phyloP scores from a whole-genome alignment of 352 stramenopile genomes.

The Phytophthora meadii region DNA sequence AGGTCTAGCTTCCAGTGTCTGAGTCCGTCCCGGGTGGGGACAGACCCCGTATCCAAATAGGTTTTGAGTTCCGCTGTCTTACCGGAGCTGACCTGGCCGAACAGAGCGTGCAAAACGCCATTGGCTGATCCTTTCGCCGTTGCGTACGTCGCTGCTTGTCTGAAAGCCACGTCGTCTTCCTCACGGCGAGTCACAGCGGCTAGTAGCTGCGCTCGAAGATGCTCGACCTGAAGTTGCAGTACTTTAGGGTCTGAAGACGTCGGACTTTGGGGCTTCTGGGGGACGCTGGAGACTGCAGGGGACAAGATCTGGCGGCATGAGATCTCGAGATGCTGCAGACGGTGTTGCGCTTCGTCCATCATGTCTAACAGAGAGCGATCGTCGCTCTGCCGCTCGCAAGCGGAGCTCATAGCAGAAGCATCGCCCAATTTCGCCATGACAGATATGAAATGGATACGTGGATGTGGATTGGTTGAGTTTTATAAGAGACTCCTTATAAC shows the following conservation, averaged over 20 bases:
- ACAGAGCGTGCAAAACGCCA: slow-evolving; percentile 77
- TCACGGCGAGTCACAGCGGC: slow-evolving; percentile 57
- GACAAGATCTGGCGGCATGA: slow-evolving; percentile 49
- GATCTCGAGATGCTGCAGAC: slow-evolving; percentile 63
- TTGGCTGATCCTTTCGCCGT: slow-evolving; percentile 79
- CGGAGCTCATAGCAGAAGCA: not conserved
- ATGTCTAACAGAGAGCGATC: slow-evolving; percentile 63
- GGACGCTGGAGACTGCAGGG: not conserved
- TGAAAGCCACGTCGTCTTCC: slow-evolving; percentile 70
- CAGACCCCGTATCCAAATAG: slow-evolving; percentile 76
- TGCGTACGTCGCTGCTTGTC: slow-evolving; percentile 62
- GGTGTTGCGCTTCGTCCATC: slow-evolving; percentile 49
- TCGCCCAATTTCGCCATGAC: slow-evolving; percentile 14
- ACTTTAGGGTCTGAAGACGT: slow-evolving; percentile 27
- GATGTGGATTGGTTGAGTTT: slow-evolving; percentile 7
- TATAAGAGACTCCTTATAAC: not conserved
- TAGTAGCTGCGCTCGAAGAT: slow-evolving; percentile 55
- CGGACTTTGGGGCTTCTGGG: slow-evolving; percentile 4
- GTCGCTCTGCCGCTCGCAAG: not conserved
- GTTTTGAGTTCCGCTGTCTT: slow-evolving; percentile 61
- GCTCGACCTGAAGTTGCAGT: slow-evolving; percentile 58
- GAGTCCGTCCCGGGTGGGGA: slow-evolving; percentile 79
- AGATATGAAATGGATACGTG: slow-evolving; percentile 9
- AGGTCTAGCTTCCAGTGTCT: slow-evolving; percentile 78
- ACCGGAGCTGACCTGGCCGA: slow-evolving; percentile 69